These are phyloP conservation scores for Alternaria arbusti DNA, from an alignment of 2,329 filamentous ascomycete species.

Conservation along the genomic window DNA sequence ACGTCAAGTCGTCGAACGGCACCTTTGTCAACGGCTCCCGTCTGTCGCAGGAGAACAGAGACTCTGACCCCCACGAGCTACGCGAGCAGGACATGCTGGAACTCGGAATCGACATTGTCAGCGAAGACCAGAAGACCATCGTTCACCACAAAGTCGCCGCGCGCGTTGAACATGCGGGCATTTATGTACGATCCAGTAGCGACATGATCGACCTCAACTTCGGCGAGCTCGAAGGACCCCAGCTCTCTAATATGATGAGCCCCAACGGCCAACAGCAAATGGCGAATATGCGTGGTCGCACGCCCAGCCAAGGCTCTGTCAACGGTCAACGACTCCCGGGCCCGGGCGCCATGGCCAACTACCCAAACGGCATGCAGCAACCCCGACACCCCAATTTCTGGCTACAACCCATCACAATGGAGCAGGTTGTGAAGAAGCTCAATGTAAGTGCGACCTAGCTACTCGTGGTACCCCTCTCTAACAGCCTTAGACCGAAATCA, in stretches of 20 bases:
- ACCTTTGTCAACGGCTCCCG: conserved; percentile 96
- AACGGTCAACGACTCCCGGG: conserved; percentile 68
- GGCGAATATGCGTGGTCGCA: conserved; percentile 71
- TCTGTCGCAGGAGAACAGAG: conserved; percentile 90
- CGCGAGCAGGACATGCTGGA: conserved; percentile 91
- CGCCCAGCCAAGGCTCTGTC: conserved; percentile 61
- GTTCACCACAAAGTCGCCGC: conserved; percentile 98
- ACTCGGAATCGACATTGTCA: conserved; percentile 97
- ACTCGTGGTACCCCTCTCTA: conserved; percentile 14
- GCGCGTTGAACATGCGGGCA: conserved; percentile 93
- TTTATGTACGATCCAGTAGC: conserved; percentile 70
- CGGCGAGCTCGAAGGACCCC: conserved; percentile 82
- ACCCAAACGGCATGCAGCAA: conserved; percentile 67
- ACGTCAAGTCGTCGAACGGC: conserved; percentile 98
- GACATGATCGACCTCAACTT: conserved; percentile 90
- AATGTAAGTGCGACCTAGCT: conserved; percentile 65
- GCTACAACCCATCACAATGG: conserved; percentile 87
- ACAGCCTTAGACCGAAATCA: conserved; percentile 77
- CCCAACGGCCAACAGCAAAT: conserved; percentile 69
- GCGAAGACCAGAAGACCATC: conserved; percentile 97
- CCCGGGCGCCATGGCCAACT: conserved; percentile 62
- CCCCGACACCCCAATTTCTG: conserved; percentile 82
- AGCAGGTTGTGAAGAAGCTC: conserved; percentile 89
- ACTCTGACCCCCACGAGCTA: conserved; percentile 93
- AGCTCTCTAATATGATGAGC: conserved; percentile 71